A percentile compares a stretch with the other conserved stretches of the same genome.
Evolutionary conservation across 805 yeast species (phyloP).

Genomic region (Ogataea glucozyma): DNA sequence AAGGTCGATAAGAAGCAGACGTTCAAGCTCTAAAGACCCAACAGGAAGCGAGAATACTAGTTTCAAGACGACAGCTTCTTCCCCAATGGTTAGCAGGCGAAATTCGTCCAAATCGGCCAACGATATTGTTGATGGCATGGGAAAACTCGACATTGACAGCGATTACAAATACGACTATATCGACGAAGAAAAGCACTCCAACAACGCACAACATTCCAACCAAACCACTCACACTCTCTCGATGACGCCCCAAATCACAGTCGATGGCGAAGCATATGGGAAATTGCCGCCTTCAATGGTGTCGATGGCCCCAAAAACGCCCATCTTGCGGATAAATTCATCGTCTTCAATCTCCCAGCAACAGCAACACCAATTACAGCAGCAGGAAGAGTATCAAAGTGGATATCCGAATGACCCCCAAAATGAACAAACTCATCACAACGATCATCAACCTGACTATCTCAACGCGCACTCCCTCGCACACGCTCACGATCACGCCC

Average conservation of each 20-base stretch:
- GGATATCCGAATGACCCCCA: too few species aligned
- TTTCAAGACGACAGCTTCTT: constrained; percentile 24
- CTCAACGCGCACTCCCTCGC: too few species aligned
- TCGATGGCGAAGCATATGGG: constrained; percentile 15
- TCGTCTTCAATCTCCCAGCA: constrained; percentile 28
- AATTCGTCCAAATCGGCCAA: constrained; percentile 26
- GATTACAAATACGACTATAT: constrained; percentile 26
- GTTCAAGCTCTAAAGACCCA: constrained; percentile 24
- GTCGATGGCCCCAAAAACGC: constrained; percentile 35
- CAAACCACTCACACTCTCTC: constrained; percentile 4
- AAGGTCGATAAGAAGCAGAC: constrained; percentile 32
- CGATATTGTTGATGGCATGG: constrained; percentile 22
- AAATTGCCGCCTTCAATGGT: constrained; percentile 38
- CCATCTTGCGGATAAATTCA: constrained; percentile 35
- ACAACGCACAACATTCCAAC: constrained; percentile 6
- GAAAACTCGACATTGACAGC: constrained; percentile 21
- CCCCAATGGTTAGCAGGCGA: constrained; percentile 30
- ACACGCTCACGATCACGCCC: too few species aligned
- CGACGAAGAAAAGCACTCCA: constrained; percentile 15
- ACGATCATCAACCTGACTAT: too few species aligned
- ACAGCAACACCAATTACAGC: not conserved
- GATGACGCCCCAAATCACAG: constrained; percentile 17
- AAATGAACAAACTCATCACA: too few species aligned
- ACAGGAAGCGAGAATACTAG: constrained; percentile 23
- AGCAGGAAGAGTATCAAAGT: too few species aligned